phyloP scores from a whole-genome alignment of 495 filamentous ascomycete species.

The Talaromyces nanjingensis region DNA sequence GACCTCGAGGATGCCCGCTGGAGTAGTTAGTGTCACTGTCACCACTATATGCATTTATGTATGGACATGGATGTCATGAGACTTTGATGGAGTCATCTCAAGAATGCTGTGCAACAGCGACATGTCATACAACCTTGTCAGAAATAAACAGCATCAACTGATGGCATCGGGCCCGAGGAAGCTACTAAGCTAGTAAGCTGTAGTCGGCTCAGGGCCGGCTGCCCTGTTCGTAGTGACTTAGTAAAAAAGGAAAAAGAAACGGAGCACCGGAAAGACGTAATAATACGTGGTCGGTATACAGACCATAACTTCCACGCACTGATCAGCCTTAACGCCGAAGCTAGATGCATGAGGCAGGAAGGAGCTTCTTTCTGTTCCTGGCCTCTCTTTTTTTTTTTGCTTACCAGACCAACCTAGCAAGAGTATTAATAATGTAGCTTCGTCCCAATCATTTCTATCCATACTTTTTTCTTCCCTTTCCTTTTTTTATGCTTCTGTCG shows the following conservation, averaged over 20 bases:
- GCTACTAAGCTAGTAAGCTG: not conserved
- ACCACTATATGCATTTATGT: not conserved
- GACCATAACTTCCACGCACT: not conserved
- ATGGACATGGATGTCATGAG: not conserved
- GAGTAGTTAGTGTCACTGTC: not conserved
- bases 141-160: not conserved
- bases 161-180: not conserved
- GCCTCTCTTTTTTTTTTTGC: not conserved
- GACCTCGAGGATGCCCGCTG: not conserved
- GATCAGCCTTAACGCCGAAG: not conserved
- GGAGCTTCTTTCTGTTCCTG: constrained; percentile 4
- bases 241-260: not conserved
- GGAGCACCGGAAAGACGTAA: not conserved
- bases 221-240: not conserved
- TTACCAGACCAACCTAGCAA: not conserved
- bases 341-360: not conserved
- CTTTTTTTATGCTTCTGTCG: not conserved
- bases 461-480: not conserved
- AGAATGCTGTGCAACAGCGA: not conserved
- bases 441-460: not conserved
- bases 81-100: not conserved
- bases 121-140: not conserved
- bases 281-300: not conserved
- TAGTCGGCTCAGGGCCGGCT: too few species aligned
- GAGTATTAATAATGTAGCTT: constrained; percentile 3